Conservation (phyloP, 2,329 filamentous ascomycete genomes). For the Drechmeria coniospora region DNA sequence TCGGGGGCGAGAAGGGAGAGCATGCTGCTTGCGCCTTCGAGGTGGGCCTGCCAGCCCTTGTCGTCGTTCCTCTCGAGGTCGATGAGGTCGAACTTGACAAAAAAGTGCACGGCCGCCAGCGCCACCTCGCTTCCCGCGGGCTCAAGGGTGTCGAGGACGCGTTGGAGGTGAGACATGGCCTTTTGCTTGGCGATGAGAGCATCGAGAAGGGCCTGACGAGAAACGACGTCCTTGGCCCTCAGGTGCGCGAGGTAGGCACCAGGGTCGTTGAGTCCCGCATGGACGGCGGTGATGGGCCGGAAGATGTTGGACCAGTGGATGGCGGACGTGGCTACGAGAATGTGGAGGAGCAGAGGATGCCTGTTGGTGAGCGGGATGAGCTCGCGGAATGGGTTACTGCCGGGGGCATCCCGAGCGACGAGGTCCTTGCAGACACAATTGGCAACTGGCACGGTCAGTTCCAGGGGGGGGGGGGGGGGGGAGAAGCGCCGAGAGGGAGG, state of each 20-base stretch:
- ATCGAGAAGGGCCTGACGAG: constrained; percentile 26
- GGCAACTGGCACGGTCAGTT: constrained; percentile 18
- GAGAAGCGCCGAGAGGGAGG: background rate
- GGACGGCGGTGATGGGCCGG: constrained; percentile 17
- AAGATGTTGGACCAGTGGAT: constrained; percentile 32
- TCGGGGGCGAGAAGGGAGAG: constrained; percentile 19
- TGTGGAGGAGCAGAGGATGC: constrained; percentile 30
- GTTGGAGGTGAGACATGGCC: constrained; percentile 27
- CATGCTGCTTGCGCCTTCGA: constrained; percentile 28
- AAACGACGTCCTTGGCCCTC: constrained; percentile 21
- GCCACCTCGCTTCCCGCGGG: constrained; percentile 28
- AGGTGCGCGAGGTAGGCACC: constrained; percentile 20
- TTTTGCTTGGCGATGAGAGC: constrained; percentile 30
- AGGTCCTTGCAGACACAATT: constrained; percentile 38
- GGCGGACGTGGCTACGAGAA: constrained; percentile 32
- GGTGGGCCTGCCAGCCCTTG: constrained; percentile 28
- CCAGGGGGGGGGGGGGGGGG: constrained; percentile 8
- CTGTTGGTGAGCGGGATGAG: constrained; percentile 29
- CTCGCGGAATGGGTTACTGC: constrained; percentile 31
- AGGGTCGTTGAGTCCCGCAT: constrained; percentile 16
- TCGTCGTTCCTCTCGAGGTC: constrained; percentile 26
- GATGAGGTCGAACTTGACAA: constrained; percentile 35
- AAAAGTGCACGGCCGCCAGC: constrained; percentile 33
- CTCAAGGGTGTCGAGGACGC: constrained; percentile 22
- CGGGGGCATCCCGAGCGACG: constrained; percentile 29